phyloP scores from a whole-genome alignment of 768 basidiomycete genomes.

The Tylopilus sp. region DNA sequence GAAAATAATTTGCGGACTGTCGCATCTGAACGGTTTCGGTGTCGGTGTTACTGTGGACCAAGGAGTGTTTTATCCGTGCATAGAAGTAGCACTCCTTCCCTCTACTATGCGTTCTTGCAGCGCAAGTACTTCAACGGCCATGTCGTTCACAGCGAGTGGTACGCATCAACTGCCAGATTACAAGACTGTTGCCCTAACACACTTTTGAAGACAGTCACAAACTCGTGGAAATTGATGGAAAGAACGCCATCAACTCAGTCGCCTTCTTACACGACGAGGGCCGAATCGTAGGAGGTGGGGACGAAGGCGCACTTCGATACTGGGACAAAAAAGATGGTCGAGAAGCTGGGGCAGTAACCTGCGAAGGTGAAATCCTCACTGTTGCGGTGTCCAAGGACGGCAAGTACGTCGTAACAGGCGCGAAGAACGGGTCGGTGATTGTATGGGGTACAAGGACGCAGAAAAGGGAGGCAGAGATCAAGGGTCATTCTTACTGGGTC shows the following conservation, averaged over 20 bases:
- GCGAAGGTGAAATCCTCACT: slow-evolving; percentile 9
- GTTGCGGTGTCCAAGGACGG: slow-evolving; percentile 9
- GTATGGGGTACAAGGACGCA: slow-evolving; percentile 9
- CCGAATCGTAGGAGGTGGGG: slow-evolving; percentile 6
- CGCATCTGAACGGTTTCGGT: too few species aligned
- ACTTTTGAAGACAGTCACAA: background rate
- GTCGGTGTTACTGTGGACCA: too few species aligned
- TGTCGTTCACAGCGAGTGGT: background rate
- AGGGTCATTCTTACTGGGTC: slow-evolving; percentile 11
- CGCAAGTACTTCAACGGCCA: too few species aligned
- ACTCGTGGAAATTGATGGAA: slow-evolving; percentile 6
- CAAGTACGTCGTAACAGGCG: slow-evolving; percentile 9
- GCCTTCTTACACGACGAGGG: slow-evolving; percentile 4
- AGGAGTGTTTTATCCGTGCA: too few species aligned
- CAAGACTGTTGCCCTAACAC: background rate
- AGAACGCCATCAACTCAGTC: slow-evolving; percentile 7
- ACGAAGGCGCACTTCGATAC: slow-evolving; percentile 6
- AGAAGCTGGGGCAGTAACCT: background rate
- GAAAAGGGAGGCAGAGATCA: slow-evolving; percentile 6
- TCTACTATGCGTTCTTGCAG: too few species aligned
- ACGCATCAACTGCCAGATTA: background rate
- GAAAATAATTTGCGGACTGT: too few species aligned
- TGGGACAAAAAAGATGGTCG: slow-evolving; percentile 6
- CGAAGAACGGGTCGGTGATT: slow-evolving; percentile 8
- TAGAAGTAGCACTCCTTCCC: too few species aligned